Base-by-base conservation (phyloP, 441 rosid genomes). In the Daphne laureola region DNA sequence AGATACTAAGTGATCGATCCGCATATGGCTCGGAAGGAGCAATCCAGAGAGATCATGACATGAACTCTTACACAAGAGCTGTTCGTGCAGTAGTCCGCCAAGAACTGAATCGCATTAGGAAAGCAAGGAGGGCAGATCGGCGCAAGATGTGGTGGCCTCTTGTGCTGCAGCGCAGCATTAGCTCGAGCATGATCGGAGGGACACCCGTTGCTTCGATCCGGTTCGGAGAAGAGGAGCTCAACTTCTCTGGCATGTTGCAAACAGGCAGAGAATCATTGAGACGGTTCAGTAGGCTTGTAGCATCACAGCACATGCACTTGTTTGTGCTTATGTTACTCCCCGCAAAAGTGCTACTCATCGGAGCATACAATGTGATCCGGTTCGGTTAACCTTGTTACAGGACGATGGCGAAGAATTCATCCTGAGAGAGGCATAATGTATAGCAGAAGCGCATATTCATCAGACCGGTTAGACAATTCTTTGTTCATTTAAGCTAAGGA, bases 21-120 rank as follows among this genome's bases (percentile, higher is more conserved):
- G 96, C 98, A 14, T 92, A 92, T 58, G 98, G 96, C 26, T 75
- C 90, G 0, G 84, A 68, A 46, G 98, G 98, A 53, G 71, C 87
- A 55, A 89, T 92, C 47, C 84, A 73, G 26, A 77, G 95, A 65
- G 94, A 92, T 72, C 98, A 92, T 4, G 94, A 92, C 73, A 77
- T 89, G 86, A 84, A 71, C 59, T 86, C 96, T 0, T 92, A 92
- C 64, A 63, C 83, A 58, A 77, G 64, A 66, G 73, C 85, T 12
- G 82, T 92, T 41, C 69, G 82, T 51, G 56, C 62, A 35, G 92
- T 92, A 51, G 74, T 89, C 11, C 77, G 94, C 38, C 83, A 74
- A 43, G 97, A 92, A 71, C 77, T 84, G 21, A 86, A 67, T 21
- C 84, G 50, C 61, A 67, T 89, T 54, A 67, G 96, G 71, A 89